Evolutionary conservation across 257 asterid species (phyloP).

Genomic region (Plantago elongata): DNA sequence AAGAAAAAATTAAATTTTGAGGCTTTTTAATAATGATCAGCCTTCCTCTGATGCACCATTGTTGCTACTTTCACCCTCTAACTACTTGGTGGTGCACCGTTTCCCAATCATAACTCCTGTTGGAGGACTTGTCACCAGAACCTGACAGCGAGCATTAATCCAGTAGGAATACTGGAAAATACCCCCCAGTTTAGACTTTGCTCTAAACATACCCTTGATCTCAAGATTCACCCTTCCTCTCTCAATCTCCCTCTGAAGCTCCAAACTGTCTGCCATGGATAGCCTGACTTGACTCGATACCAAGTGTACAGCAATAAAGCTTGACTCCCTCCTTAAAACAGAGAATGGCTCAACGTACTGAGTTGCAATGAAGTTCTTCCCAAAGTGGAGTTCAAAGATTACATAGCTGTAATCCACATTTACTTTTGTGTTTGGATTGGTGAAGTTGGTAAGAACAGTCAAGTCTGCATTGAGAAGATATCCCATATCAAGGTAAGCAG

Average conservation of each 20-base stretch:
- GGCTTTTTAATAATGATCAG: constrained; percentile 11
- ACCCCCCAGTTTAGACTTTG: constrained; percentile 65
- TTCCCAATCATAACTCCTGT: constrained; percentile 64
- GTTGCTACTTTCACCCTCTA: constrained; percentile 10
- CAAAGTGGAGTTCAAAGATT: constrained; percentile 56
- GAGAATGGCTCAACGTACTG: constrained; percentile 57
- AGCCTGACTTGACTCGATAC: constrained; percentile 72
- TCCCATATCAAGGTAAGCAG: constrained; percentile 93
- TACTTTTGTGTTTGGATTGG: constrained; percentile 79
- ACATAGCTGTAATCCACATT: constrained; percentile 61
- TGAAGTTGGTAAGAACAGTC: constrained; percentile 75
- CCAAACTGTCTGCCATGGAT: constrained; percentile 35
- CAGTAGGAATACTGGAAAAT: constrained; percentile 66
- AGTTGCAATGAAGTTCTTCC: constrained; percentile 43
- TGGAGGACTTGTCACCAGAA: constrained; percentile 71
- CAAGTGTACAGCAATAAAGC: constrained; percentile 55
- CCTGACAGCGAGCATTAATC: constrained; percentile 56
- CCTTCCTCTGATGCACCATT: constrained; percentile 1
- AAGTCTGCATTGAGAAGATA: constrained; percentile 73
- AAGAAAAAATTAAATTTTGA: not conserved
- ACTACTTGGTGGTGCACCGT: constrained; percentile 56
- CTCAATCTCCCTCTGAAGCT: constrained; percentile 52
- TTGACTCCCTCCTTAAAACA: constrained; percentile 43
- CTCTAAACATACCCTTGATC: constrained; percentile 56
- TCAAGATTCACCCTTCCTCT: constrained; percentile 57